phyloP scores from a whole-genome alignment of 2,329 filamentous ascomycete species.

The Coniochaeta sp. region DNA sequence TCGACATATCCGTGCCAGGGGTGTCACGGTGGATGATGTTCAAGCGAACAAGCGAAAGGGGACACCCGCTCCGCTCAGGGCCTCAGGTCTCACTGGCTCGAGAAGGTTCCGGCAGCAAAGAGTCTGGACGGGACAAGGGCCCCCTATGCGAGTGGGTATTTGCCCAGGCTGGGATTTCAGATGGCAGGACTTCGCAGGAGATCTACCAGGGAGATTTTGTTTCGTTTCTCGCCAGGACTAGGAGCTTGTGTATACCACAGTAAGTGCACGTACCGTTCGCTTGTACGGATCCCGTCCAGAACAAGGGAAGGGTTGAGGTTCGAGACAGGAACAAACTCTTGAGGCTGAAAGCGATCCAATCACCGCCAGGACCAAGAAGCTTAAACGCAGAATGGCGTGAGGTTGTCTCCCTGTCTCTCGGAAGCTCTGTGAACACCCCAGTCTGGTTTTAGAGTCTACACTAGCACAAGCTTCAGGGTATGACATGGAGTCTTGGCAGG shows the following conservation, averaged over 20 bases:
- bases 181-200: constrained; percentile 1
- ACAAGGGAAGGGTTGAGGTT: neutral
- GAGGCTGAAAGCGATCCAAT: constrained; percentile 14
- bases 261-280: neutral
- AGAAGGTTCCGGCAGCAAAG: constrained; percentile 4
- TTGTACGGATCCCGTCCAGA: neutral
- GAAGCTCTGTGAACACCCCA: too few relatives aligned
- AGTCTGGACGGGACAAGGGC: neutral
- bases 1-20: constrained; percentile 3
- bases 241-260: neutral
- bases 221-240: constrained; percentile 4
- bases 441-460: too few relatives aligned
- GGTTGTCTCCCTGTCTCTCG: neutral
- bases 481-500: constrained; percentile 4
- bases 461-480: too few relatives aligned
- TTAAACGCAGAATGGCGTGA: constrained; percentile 19
- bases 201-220: neutral
- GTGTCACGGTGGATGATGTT: too few relatives aligned
- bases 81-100: too few relatives aligned
- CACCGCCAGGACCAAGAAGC: constrained; percentile 5
- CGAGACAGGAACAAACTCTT: neutral
- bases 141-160: neutral
- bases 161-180: constrained; percentile 1
- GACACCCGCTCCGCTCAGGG: constrained; percentile 2
- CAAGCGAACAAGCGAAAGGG: neutral